Evolutionary conservation across 1,284 basidiomycete species (phyloP).

Genomic region (Marasmius oreades): DNA sequence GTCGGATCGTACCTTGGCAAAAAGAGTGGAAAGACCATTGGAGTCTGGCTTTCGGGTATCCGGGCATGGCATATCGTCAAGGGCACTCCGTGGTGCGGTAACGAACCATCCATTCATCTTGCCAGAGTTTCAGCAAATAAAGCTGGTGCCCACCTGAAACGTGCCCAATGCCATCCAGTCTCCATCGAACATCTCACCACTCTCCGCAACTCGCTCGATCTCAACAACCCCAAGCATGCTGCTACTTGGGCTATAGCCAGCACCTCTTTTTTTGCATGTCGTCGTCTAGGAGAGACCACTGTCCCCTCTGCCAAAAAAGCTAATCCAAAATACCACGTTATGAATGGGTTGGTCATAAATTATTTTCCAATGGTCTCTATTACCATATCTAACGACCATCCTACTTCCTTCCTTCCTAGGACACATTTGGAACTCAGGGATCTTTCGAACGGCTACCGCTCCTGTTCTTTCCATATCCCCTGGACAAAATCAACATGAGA

Average conservation of each 20-base stretch:
- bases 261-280: slow-evolving; percentile 7
- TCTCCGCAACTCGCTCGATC: not conserved
- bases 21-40: not conserved
- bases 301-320: not conserved
- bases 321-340: not conserved
- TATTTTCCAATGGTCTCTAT: too few relatives aligned
- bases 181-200: not conserved
- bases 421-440: not conserved
- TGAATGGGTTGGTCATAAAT: not conserved
- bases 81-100: slow-evolving; percentile 5
- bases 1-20: not conserved
- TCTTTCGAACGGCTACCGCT: not conserved
- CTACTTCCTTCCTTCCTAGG: not conserved
- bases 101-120: too few relatives aligned
- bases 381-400: too few relatives aligned
- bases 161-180: slow-evolving; percentile 1
- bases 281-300: slow-evolving; percentile 10
- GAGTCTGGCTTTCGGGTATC: slow-evolving; percentile 6
- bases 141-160: slow-evolving; percentile 1
- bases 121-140: not conserved
- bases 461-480: not conserved
- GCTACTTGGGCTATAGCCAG: slow-evolving; percentile 10
- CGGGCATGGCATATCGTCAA: slow-evolving; percentile 9
- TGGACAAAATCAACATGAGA: not conserved
- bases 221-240: not conserved